phyloP scores from a whole-genome alignment of 2,329 filamentous ascomycete species.

The Pestalotiopsis sp. region DNA sequence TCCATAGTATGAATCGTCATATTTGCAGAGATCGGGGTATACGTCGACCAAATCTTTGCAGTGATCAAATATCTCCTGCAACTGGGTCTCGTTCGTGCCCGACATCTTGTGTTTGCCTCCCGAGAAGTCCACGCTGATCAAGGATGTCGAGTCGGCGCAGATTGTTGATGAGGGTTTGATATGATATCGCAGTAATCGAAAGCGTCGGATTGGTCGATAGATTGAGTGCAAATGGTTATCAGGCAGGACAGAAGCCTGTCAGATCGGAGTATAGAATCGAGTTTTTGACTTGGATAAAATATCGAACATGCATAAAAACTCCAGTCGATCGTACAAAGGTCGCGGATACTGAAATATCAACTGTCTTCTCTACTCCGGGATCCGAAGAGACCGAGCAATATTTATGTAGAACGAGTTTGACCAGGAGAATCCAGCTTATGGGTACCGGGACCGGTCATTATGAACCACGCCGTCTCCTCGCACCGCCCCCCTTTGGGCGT shows the following conservation, averaged over 20 bases:
- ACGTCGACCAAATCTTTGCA: slow-evolving; percentile 6
- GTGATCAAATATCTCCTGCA: neutral
- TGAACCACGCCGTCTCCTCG: neutral
- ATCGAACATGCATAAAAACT: too few relatives aligned
- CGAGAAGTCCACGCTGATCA: neutral
- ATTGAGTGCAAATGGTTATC: too few relatives aligned
- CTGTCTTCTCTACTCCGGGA: too few relatives aligned
- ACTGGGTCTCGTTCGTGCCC: neutral
- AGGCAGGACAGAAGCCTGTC: too few relatives aligned
- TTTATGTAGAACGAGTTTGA: neutral
- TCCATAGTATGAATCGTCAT: slow-evolving; percentile 41
- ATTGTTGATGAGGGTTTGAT: neutral
- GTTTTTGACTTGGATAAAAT: too few relatives aligned
- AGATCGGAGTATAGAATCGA: too few relatives aligned
- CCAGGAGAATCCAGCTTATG: neutral
- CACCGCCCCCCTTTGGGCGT: neutral
- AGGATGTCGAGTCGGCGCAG: neutral
- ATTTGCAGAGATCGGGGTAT: slow-evolving; percentile 16
- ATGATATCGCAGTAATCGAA: neutral
- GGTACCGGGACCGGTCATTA: neutral
- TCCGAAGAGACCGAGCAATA: neutral
- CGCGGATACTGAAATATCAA: too few relatives aligned
- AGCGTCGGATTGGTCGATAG: too few relatives aligned
- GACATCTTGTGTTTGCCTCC: neutral
- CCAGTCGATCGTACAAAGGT: too few relatives aligned